phyloP scores from a whole-genome alignment of 768 basidiomycete genomes.

The Coprinopsis marcescibilis region DNA sequence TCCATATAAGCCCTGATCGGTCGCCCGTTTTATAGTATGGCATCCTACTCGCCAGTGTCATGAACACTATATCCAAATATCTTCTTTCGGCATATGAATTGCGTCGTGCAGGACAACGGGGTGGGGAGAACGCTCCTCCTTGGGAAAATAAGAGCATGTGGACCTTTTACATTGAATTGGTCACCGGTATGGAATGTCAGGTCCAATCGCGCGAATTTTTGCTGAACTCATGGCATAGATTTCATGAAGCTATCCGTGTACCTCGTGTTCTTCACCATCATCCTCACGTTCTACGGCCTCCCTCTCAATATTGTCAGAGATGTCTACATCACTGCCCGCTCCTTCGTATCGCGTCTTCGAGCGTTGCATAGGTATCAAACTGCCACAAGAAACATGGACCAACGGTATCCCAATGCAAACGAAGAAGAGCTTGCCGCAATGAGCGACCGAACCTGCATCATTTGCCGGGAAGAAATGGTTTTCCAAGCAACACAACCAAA shows the following conservation, averaged over 20 bases:
- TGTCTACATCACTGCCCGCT: constrained; percentile 91
- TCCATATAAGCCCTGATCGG: constrained; percentile 2
- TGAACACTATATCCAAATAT: constrained; percentile 80
- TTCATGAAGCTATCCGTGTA: constrained; percentile 92
- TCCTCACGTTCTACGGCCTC: constrained; percentile 90
- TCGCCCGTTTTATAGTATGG: constrained; percentile 58
- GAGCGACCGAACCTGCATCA: constrained; percentile 93
- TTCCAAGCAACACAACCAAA: constrained; percentile 28
- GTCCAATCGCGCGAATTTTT: constrained; percentile 7
- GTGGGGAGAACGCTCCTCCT: constrained; percentile 79
- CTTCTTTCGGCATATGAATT: constrained; percentile 76
- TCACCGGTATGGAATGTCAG: constrained; percentile 58
- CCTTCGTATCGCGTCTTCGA: constrained; percentile 81
- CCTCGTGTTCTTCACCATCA: constrained; percentile 88
- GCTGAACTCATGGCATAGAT: constrained; percentile 45
- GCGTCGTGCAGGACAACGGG: constrained; percentile 66
- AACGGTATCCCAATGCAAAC: constrained; percentile 89
- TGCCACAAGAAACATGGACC: constrained; percentile 95
- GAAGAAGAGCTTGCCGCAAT: constrained; percentile 74
- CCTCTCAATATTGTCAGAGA: constrained; percentile 96
- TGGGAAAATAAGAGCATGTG: constrained; percentile 99
- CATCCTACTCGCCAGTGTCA: constrained; percentile 75
- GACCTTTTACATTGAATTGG: constrained; percentile 89
- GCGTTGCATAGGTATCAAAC: constrained; percentile 90
- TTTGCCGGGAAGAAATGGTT: constrained; percentile 95